These are phyloP conservation scores for Nicotiana otophora DNA, from an alignment of 257 asterid genomes.

Conservation along the genomic window DNA sequence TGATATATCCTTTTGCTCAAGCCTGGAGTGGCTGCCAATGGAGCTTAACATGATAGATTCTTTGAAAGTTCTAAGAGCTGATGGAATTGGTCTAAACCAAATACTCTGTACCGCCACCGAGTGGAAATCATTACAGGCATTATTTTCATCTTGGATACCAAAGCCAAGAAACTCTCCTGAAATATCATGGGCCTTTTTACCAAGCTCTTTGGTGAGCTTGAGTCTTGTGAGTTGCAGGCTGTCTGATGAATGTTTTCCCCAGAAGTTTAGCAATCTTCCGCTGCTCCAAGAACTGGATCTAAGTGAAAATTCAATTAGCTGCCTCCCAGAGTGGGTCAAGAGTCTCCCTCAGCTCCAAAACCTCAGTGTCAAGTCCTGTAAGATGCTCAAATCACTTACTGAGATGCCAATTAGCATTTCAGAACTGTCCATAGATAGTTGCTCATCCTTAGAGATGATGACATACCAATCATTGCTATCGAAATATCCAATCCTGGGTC, in stretches of 20 bases:
- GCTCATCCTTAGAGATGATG: conserved; percentile 8
- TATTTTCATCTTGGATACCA: neutral
- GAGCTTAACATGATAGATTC: conserved; percentile 8
- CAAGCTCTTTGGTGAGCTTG: conserved; percentile 6
- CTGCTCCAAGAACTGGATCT: conserved; percentile 11
- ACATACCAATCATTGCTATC: neutral
- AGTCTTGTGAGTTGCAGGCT: conserved; percentile 17
- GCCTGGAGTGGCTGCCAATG: conserved; percentile 6
- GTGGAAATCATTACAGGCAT: neutral
- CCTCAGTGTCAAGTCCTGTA: conserved; percentile 8
- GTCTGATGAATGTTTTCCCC: conserved; percentile 9
- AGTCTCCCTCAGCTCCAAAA: conserved; percentile 11
- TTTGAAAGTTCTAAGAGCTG: conserved; percentile 11
- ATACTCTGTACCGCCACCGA: neutral
- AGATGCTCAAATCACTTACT: conserved; percentile 9
- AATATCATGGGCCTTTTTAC: conserved; percentile 7
- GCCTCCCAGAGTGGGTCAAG: conserved; percentile 16
- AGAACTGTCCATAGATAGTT: conserved; percentile 7
- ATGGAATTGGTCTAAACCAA: conserved; percentile 6
- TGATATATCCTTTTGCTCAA: conserved; percentile 17
- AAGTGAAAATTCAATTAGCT: conserved; percentile 14
- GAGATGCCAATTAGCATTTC: conserved; percentile 8
- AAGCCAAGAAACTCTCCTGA: conserved; percentile 7
- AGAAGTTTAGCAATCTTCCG: neutral
- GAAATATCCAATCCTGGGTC: neutral